Evolutionary conservation across 2,329 filamentous ascomycete genomes (phyloP), one percentile per base, ranked within the genome.

Genomic region (Macrophomina pseudophaseolina): DNA sequence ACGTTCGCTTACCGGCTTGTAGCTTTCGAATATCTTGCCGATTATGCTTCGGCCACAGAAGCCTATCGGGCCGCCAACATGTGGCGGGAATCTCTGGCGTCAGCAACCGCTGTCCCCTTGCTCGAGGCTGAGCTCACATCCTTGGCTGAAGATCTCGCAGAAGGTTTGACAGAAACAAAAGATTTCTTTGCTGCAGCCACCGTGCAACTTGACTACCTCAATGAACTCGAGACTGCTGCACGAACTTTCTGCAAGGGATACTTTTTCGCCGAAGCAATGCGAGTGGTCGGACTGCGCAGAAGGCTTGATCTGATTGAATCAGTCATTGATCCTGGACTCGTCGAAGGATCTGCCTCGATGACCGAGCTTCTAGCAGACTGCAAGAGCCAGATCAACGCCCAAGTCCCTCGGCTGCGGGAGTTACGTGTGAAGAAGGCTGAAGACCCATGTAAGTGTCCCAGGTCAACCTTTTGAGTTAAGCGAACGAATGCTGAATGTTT

Each of bases 301-400:
- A 80, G 81, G 2, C 85, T 87, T 16, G 82, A 88, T 0, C 85
- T 96, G 5, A 85, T 98, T 40, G 80, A 81, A 33, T 80, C 85
- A 0, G 86, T 91, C 64, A 85, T 99, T 14, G 94, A 99, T 75
- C 79, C 86, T 0, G 92, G 91, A 1, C 87, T 99, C 5, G 86
- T 89, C 4, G 94, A 98, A 67, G 89, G 91, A 1, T 89, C 95
- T 66, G 90, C 91, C 28, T 88, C 87, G 64, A 94, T 90, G 73
- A 97, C 93, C 0, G 95, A 98, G 76, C 89, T 98, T 68, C 87
- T 99, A 11, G 93, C 95, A 1, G 95, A 99, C 77, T 98, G 94
- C 86, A 93, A 92, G 76, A 84, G 84, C 0, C 95, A 99, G 77
- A 85, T 98, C 3, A 83, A 84, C 54, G 91, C 93, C 0, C 95